phyloP scores from a whole-genome alignment of 257 asterid genomes.

The Solanum pimpinellifolium region DNA sequence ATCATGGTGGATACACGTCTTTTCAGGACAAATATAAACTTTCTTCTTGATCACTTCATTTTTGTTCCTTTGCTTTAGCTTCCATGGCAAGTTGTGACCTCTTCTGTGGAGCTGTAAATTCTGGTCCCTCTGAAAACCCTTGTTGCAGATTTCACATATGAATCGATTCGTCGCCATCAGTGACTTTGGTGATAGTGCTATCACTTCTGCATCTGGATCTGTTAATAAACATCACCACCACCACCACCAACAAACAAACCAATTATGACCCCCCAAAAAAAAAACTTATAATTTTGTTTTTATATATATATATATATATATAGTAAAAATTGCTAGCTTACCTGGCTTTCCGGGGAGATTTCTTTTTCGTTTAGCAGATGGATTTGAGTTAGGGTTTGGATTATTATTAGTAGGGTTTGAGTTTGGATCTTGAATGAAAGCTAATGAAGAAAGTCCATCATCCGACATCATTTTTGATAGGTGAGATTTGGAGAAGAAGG shows the following conservation, averaged over 20 bases:
- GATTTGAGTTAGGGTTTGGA: constrained; percentile 6
- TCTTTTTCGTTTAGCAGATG: constrained; percentile 7
- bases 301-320: background rate
- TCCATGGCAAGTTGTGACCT: constrained; percentile 18
- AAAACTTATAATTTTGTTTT: too few species aligned
- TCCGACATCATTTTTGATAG: constrained; percentile 60
- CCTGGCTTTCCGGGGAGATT: constrained; percentile 16
- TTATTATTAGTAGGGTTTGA: background rate
- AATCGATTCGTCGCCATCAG: constrained; percentile 14
- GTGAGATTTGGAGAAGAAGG: background rate
- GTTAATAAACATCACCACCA: background rate
- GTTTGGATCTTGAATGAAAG: constrained; percentile 49
- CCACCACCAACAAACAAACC: background rate
- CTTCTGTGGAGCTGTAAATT: constrained; percentile 14
- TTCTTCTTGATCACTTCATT: constrained; percentile 4
- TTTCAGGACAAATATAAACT: constrained; percentile 12
- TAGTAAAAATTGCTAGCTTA: background rate
- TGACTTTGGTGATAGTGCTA: constrained; percentile 12
- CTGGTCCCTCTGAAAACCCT: constrained; percentile 17
- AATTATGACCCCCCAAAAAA: background rate
- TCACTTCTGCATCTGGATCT: constrained; percentile 19
- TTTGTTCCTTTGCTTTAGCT: constrained; percentile 11
- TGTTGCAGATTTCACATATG: constrained; percentile 12
- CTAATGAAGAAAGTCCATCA: constrained; percentile 40
- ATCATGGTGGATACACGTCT: constrained; percentile 12